These are phyloP conservation scores for Pseudozyma sp. DNA, from an alignment of 1,284 basidiomycete species.

Conservation along the genomic window DNA sequence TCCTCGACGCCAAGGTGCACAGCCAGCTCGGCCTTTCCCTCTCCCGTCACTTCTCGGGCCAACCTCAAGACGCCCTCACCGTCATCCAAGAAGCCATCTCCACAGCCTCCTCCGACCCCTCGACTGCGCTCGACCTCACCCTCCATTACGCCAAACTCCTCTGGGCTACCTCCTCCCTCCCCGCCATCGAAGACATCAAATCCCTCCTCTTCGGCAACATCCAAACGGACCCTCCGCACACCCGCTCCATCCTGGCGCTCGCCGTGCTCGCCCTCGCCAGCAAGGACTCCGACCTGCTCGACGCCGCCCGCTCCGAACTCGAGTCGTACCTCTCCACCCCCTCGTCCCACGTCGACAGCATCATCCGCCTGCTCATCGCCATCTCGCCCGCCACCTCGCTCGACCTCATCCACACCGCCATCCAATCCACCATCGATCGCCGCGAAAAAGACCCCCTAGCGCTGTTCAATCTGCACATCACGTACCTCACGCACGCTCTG, in stretches of 20 bases:
- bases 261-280: slow-evolving; percentile 87
- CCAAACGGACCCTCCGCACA: slow-evolving; percentile 69
- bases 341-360: not conserved
- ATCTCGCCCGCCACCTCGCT: slow-evolving; percentile 7
- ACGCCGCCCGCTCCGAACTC: slow-evolving; percentile 87
- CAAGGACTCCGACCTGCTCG: slow-evolving; percentile 81
- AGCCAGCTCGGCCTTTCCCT: slow-evolving; percentile 37
- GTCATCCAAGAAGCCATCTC: slow-evolving; percentile 20
- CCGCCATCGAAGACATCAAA: slow-evolving; percentile 24
- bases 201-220: slow-evolving; percentile 25
- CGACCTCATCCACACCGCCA: slow-evolving; percentile 22
- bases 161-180: slow-evolving; percentile 3
- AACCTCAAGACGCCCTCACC: slow-evolving; percentile 9
- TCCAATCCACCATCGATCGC: slow-evolving; percentile 12
- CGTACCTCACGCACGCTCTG: slow-evolving; percentile 23
- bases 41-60: slow-evolving; percentile 20
- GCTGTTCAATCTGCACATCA: slow-evolving; percentile 26
- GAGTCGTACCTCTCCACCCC: slow-evolving; percentile 7
- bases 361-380: slow-evolving; percentile 26
- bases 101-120: not conserved
- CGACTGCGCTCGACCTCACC: slow-evolving; percentile 7
- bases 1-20: slow-evolving; percentile 14
- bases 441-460: slow-evolving; percentile 14
- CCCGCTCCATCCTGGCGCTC: slow-evolving; percentile 82
- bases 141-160: slow-evolving; percentile 35